Percentiles rank a stretch among this genome's conserved stretches.
These are phyloP conservation scores for Fusarium equiseti DNA, from an alignment of 2,329 filamentous ascomycete species.

Conservation along the genomic window DNA sequence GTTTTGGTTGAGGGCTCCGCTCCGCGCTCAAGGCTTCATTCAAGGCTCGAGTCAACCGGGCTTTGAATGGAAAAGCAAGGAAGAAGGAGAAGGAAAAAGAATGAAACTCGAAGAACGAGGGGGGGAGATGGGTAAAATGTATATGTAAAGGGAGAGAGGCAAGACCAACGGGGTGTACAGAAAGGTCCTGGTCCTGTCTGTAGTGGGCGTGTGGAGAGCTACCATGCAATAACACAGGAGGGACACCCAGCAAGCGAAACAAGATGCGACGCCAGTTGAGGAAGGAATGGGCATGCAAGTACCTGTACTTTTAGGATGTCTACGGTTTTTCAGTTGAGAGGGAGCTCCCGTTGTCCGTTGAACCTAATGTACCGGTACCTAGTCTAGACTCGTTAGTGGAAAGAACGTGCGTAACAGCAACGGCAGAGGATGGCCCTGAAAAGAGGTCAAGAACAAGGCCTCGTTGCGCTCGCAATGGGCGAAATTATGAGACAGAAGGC, in stretches of 20 bases:
- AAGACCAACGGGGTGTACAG: constrained; percentile 24
- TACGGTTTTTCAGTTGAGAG: constrained; percentile 20
- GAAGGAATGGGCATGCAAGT: constrained; percentile 32
- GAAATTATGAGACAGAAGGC: constrained; percentile 41
- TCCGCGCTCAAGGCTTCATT: constrained; percentile 38
- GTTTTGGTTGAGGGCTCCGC: constrained; percentile 35
- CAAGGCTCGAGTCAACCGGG: constrained; percentile 44
- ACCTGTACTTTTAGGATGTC: constrained; percentile 21
- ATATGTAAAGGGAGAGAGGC: constrained; percentile 35
- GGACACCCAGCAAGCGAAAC: constrained; percentile 37
- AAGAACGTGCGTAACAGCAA: constrained; percentile 4
- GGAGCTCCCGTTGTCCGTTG: constrained; percentile 14
- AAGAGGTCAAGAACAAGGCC: constrained; percentile 14
- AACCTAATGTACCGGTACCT: constrained; percentile 8
- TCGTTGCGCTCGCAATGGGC: not conserved
- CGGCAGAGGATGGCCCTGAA: constrained; percentile 29
- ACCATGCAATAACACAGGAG: not conserved
- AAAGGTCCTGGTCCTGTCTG: not conserved
- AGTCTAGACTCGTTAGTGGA: not conserved
- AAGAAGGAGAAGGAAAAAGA: constrained; percentile 28
- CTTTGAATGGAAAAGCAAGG: constrained; percentile 38
- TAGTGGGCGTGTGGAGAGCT: constrained; percentile 27
- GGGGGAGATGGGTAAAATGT: constrained; percentile 25
- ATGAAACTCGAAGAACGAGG: constrained; percentile 27
- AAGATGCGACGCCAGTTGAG: constrained; percentile 42